Evolutionary conservation across 768 basidiomycete species (phyloP).

Genomic region (Psilocybe sp.): DNA sequence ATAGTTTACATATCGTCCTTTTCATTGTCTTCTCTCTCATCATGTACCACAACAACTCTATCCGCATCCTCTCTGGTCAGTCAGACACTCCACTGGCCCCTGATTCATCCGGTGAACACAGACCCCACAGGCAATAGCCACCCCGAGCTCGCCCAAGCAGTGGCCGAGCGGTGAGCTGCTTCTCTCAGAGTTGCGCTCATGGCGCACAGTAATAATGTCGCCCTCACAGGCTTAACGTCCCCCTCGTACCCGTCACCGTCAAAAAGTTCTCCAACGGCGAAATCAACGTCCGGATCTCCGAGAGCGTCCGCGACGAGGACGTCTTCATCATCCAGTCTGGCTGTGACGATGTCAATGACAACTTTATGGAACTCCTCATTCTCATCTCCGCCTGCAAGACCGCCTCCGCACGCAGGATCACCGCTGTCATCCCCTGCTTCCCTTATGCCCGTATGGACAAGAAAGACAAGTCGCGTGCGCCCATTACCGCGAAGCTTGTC

Average conservation of each 20-base stretch:
- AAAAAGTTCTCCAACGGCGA: slow-evolving; percentile 94
- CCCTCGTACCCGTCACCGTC: slow-evolving; percentile 81
- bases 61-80: slow-evolving; percentile 73
- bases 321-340: slow-evolving; percentile 98
- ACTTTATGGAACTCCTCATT: slow-evolving; percentile 98
- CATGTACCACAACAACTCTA: slow-evolving; percentile 83
- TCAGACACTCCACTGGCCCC: slow-evolving; percentile 10
- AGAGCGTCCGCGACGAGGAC: slow-evolving; percentile 96
- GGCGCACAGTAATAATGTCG: slow-evolving; percentile 47
- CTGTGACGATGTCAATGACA: slow-evolving; percentile 88
- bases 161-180: slow-evolving; percentile 93
- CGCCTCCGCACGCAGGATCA: slow-evolving; percentile 91
- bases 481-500: slow-evolving; percentile 97
- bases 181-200: slow-evolving; percentile 39
- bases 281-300: slow-evolving; percentile 90
- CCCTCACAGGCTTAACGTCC: slow-evolving; percentile 75
- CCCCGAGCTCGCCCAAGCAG: slow-evolving; percentile 92
- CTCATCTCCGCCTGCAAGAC: slow-evolving; percentile 98
- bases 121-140: slow-evolving; percentile 86
- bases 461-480: slow-evolving; percentile 94
- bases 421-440: slow-evolving; percentile 97
- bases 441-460: slow-evolving; percentile 97
- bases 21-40: slow-evolving; percentile 19
- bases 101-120: slow-evolving; percentile 11
- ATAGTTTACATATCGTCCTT: slow-evolving; percentile 29